These are phyloP conservation scores for Xylaria sp. DNA, from an alignment of 2,329 filamentous ascomycete species.

Conservation along the genomic window DNA sequence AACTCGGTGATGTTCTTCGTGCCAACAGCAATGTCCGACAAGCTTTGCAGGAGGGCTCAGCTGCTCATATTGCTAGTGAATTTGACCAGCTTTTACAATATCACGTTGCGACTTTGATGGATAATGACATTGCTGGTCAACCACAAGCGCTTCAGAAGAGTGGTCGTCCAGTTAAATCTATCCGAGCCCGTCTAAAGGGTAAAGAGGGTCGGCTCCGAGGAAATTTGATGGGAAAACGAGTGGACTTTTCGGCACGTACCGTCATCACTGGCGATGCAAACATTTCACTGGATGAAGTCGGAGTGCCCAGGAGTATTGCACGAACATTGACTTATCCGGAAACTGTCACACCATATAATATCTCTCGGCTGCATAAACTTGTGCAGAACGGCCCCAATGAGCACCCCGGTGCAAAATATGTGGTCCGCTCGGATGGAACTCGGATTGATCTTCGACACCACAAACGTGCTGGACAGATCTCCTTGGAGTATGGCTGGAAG, in stretches of 20 bases:
- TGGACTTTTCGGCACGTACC: constrained; percentile 98
- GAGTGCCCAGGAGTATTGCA: constrained; percentile 92
- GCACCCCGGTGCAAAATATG: constrained; percentile 95
- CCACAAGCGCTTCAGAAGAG: constrained; percentile 97
- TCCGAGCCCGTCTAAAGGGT: constrained; percentile 95
- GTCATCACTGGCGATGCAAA: constrained; percentile 99
- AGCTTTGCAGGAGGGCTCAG: constrained; percentile 88
- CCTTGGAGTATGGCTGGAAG: constrained; percentile 95
- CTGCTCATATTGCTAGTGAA: constrained; percentile 87
- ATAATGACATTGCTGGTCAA: constrained; percentile 97
- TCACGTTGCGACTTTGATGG: constrained; percentile 99
- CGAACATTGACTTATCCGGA: constrained; percentile 94
- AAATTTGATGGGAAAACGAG: constrained; percentile 99
- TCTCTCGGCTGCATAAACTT: constrained; percentile 84
- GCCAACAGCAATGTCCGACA: constrained; percentile 94
- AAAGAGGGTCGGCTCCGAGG: constrained; percentile 98
- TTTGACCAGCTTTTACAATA: constrained; percentile 94
- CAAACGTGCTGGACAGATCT: constrained; percentile 83
- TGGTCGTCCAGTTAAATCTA: constrained; percentile 93
- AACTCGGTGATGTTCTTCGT: constrained; percentile 96
- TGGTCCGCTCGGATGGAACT: constrained; percentile 91
- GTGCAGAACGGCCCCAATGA: constrained; percentile 94
- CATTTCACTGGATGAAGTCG: constrained; percentile 93
- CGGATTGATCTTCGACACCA: constrained; percentile 95
- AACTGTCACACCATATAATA: constrained; percentile 97